phyloP scores from a whole-genome alignment of 1,139 yeast genomes.

The Suhomyces guaymorum region DNA sequence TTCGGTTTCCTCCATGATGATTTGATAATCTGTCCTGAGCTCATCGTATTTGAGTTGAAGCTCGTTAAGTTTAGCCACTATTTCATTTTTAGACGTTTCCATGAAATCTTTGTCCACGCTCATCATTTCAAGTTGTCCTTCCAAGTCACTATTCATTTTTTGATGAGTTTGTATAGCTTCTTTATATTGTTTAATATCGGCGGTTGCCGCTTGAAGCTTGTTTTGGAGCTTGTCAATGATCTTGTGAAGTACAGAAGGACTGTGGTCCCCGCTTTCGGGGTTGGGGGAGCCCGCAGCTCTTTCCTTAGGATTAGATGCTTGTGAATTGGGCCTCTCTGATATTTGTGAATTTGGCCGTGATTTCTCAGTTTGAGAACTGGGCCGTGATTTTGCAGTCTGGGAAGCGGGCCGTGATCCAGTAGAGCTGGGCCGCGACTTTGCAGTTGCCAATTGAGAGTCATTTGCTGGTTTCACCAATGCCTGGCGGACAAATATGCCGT shows the following conservation, averaged over 20 bases:
- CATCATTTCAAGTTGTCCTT: slow-evolving; percentile 49
- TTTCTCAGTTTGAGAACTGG: too few species aligned
- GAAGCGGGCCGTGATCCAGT: too few species aligned
- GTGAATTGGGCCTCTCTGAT: neutral
- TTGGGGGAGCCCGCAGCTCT: slow-evolving; percentile 2
- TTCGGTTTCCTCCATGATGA: slow-evolving; percentile 50
- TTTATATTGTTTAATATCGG: slow-evolving; percentile 28
- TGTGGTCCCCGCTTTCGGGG: slow-evolving; percentile 5
- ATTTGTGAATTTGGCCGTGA: too few species aligned
- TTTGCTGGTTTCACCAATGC: slow-evolving; percentile 14
- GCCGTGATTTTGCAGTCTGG: too few species aligned
- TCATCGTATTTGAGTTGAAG: slow-evolving; percentile 39
- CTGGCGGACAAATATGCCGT: slow-evolving; percentile 66
- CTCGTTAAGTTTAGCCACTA: slow-evolving; percentile 30
- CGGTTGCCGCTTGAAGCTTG: slow-evolving; percentile 35
- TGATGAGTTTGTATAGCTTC: slow-evolving; percentile 22
- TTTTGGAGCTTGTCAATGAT: slow-evolving; percentile 49
- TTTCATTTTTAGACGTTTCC: slow-evolving; percentile 38
- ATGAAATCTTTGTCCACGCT: slow-evolving; percentile 57
- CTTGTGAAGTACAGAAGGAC: slow-evolving; percentile 19
- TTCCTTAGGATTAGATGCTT: neutral
- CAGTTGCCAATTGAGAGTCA: too few species aligned
- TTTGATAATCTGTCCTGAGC: slow-evolving; percentile 40
- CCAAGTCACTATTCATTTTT: slow-evolving; percentile 26
- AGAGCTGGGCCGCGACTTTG: too few species aligned